Evolutionary conservation across 1,284 basidiomycete genomes (phyloP).

Genomic region (Apiotrichum sp.): DNA sequence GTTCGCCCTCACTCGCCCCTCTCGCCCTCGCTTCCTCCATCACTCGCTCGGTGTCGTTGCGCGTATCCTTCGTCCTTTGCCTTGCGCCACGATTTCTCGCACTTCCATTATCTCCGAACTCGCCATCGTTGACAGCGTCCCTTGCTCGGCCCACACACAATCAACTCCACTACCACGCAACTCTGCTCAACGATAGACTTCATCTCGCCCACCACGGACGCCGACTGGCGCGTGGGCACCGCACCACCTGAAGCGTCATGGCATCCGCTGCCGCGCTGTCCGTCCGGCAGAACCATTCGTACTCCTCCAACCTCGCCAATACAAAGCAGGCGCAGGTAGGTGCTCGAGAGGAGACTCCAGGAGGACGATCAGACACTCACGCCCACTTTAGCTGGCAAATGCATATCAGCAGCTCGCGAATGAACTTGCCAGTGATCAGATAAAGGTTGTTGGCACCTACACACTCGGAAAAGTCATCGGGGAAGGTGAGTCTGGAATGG

Average conservation of each 20-base stretch:
- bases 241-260: not conserved
- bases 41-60: no score
- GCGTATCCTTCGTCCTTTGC: no score
- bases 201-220: not conserved
- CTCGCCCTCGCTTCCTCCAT: no score
- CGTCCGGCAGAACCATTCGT: slow-evolving; percentile 17
- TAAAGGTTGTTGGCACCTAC: slow-evolving; percentile 91
- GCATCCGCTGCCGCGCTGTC: not conserved
- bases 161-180: not conserved
- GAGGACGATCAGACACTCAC: not conserved
- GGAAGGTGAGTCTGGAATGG: slow-evolving; percentile 61
- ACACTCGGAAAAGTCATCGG: slow-evolving; percentile 92
- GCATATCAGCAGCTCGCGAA: slow-evolving; percentile 96
- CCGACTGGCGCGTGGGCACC: slow-evolving; percentile 2
- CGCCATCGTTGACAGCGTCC: no score
- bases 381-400: slow-evolving; percentile 62
- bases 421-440: slow-evolving; percentile 80
- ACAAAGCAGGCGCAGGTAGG: slow-evolving; percentile 36
- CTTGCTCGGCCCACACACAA: not conserved
- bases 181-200: not conserved
- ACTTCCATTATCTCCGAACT: no score
- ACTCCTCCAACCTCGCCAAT: slow-evolving; percentile 20
- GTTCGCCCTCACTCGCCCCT: no score
- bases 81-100: no score
- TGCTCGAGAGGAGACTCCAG: not conserved